Conservation (phyloP, 352 stramenopile genomes). For the Peronospora farinosa region DNA sequence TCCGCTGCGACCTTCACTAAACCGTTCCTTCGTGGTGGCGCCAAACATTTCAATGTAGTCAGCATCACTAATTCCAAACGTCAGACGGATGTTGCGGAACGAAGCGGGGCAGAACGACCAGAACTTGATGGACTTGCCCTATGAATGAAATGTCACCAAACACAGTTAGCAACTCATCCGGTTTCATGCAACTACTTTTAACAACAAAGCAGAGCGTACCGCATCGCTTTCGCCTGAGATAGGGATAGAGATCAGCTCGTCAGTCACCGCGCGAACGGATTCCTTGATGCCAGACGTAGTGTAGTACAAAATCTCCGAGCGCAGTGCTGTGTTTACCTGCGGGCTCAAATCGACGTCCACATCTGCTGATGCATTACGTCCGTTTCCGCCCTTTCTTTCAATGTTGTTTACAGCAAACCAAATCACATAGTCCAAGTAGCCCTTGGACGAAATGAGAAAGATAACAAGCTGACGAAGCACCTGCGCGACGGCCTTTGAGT, state of each 20-base stretch:
- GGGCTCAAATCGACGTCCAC: constrained; percentile 82
- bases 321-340: constrained; percentile 83
- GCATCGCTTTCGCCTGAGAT: constrained; percentile 74
- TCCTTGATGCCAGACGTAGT: constrained; percentile 87
- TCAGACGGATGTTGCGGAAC: constrained; percentile 82
- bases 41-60: constrained; percentile 83
- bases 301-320: constrained; percentile 87
- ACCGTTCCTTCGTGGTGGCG: constrained; percentile 83
- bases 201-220: constrained; percentile 19
- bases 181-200: not conserved
- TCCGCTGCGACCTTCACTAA: constrained; percentile 83
- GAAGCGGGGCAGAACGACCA: constrained; percentile 81
- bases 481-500: constrained; percentile 57
- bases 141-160: not conserved
- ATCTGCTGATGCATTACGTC: constrained; percentile 57
- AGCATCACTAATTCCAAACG: constrained; percentile 71
- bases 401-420: constrained; percentile 89
- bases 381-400: constrained; percentile 46
- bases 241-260: constrained; percentile 72
- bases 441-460: constrained; percentile 79
- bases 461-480: constrained; percentile 76
- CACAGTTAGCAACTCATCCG: not conserved
- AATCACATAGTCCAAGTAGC: constrained; percentile 85
- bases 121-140: constrained; percentile 82
- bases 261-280: constrained; percentile 63